A percentile compares a stretch with the other conserved stretches of the same genome.
Evolutionary conservation across 2,329 filamentous ascomycete species (phyloP).

Genomic region (Onygenales sp.): DNA sequence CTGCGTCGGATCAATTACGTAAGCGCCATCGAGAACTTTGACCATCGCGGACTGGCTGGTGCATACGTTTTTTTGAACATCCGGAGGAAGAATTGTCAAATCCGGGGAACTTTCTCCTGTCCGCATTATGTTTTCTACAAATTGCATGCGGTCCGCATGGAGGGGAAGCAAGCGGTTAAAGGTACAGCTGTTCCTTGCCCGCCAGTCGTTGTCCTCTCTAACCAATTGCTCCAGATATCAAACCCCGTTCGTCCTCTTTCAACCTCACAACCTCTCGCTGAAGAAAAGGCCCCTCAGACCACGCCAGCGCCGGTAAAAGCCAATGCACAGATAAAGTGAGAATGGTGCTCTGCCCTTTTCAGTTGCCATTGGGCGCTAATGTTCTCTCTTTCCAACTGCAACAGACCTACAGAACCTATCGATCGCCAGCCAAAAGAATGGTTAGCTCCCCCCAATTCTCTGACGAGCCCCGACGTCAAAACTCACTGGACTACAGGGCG

Average conservation of each 20-base stretch:
- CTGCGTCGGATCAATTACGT: too few relatives aligned
- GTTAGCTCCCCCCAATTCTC: slow-evolving; percentile 6
- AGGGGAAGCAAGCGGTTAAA: slow-evolving; percentile 14
- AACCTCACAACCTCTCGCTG: background rate
- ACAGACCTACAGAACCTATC: background rate
- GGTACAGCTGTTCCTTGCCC: slow-evolving; percentile 15
- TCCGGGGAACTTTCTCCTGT: background rate
- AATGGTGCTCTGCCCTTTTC: background rate
- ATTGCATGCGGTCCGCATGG: slow-evolving; percentile 14
- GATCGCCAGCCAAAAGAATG: slow-evolving; percentile 20
- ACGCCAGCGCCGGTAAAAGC: too few relatives aligned
- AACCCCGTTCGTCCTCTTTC: background rate
- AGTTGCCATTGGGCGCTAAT: background rate
- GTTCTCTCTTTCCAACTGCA: background rate
- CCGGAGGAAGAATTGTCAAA: background rate
- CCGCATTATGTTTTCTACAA: slow-evolving; percentile 16
- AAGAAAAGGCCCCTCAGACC: background rate
- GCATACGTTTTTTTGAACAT: background rate
- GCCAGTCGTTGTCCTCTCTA: slow-evolving; percentile 5
- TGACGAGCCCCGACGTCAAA: background rate
- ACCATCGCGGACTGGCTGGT: background rate
- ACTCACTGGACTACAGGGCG: slow-evolving; percentile 19
- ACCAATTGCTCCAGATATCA: background rate
- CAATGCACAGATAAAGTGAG: background rate
- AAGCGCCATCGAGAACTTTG: too few relatives aligned